Percentiles rank a stretch among this genome's conserved stretches.
These are phyloP conservation scores for Colletotrichum coccodes DNA, from an alignment of 2,329 filamentous ascomycete genomes.

Conservation along the genomic window DNA sequence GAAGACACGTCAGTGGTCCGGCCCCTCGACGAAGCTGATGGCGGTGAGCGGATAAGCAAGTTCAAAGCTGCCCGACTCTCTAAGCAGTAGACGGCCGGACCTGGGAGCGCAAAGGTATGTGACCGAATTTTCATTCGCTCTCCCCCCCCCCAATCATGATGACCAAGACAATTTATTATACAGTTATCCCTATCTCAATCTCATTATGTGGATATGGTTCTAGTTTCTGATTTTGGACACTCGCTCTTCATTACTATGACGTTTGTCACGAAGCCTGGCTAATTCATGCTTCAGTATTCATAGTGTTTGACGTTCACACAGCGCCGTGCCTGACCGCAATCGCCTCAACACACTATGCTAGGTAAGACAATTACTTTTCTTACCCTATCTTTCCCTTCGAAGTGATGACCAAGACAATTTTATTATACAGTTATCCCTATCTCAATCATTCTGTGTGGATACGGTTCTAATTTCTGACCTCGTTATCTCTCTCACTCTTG, in stretches of 20 bases:
- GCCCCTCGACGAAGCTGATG: constrained; percentile 74
- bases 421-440: constrained; percentile 33
- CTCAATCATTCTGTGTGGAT: constrained; percentile 28
- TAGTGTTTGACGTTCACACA: background rate
- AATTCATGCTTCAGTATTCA: background rate
- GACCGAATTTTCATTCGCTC: background rate
- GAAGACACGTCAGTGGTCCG: constrained; percentile 75
- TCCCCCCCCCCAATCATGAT: constrained; percentile 10
- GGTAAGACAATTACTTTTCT: background rate
- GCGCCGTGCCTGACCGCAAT: background rate
- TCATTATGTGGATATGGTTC: constrained; percentile 27
- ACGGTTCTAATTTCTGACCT: constrained; percentile 31
- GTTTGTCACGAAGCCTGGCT: background rate
- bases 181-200: constrained; percentile 31
- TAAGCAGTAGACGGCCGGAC: constrained; percentile 52
- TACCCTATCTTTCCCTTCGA: background rate
- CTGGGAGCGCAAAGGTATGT: constrained; percentile 34
- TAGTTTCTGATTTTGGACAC: constrained; percentile 26
- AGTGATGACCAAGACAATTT: constrained; percentile 29
- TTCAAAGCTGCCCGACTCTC: constrained; percentile 78
- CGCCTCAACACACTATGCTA: background rate
- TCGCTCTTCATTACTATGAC: background rate
- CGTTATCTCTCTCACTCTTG: background rate
- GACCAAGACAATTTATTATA: constrained; percentile 27
- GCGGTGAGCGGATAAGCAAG: constrained; percentile 73